phyloP scores from a whole-genome alignment of 108 stramenopile species.

The Cyclotella distinguenda region DNA sequence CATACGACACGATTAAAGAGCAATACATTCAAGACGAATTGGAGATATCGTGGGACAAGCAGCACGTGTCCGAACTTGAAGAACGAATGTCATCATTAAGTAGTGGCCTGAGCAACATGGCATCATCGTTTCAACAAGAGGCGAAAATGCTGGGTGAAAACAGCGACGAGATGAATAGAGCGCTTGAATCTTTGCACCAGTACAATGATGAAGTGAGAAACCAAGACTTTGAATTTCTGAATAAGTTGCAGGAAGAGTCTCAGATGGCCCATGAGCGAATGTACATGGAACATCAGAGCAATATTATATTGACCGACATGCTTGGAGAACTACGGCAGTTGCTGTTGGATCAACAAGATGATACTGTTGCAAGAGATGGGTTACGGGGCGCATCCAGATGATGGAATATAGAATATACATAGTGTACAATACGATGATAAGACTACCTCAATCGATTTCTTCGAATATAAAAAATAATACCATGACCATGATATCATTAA shows the following conservation, averaged over 20 bases:
- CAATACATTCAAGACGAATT: neutral
- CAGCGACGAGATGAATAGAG: neutral
- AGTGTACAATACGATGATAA: neutral
- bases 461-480: too few species aligned
- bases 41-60: constrained; percentile 2
- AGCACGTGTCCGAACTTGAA: neutral
- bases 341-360: neutral
- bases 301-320: neutral
- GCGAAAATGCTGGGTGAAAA: neutral
- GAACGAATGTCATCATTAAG: neutral
- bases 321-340: constrained; percentile 4
- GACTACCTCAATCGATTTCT: too few species aligned
- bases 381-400: neutral
- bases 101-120: neutral
- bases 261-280: neutral
- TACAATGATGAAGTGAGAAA: neutral
- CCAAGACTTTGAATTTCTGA: neutral
- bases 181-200: neutral
- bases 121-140: neutral
- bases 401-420: neutral
- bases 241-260: neutral
- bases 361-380: neutral
- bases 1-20: constrained; percentile 5
- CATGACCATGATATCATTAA: too few species aligned
- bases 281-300: neutral